Evolutionary conservation across 23 red algal genomes (phyloP).

Genomic region (Gracilaria caudata): DNA sequence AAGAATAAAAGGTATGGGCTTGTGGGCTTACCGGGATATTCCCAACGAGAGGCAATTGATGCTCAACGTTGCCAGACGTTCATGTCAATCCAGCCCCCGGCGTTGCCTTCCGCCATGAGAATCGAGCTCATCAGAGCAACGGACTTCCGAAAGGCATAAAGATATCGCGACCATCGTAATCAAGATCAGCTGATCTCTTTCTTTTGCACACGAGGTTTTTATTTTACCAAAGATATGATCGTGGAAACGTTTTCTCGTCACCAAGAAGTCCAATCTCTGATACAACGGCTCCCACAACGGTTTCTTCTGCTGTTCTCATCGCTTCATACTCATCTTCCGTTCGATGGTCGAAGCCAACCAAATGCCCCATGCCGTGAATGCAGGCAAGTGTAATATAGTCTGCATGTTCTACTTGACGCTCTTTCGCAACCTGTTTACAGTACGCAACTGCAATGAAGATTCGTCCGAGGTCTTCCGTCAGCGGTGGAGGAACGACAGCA

Average conservation of each 20-base stretch:
- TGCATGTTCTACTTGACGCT: conserved; percentile 12
- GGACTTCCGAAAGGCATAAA: not conserved
- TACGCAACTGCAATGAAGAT: conserved; percentile 37
- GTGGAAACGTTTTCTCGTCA: not conserved
- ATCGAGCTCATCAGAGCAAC: not conserved
- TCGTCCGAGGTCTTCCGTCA: conserved; percentile 25
- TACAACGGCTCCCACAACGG: conserved; percentile 6
- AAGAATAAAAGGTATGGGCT: too few relatives aligned
- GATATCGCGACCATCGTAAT: not conserved
- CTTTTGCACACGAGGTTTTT: not conserved
- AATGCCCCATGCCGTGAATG: conserved; percentile 55
- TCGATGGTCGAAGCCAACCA: conserved; percentile 44
- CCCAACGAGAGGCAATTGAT: too few relatives aligned
- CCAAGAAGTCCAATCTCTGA: not conserved
- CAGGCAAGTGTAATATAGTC: conserved; percentile 46
- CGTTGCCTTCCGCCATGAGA: not conserved
- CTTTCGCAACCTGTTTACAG: conserved; percentile 23
- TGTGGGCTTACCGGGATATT: too few relatives aligned
- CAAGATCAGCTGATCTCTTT: not conserved
- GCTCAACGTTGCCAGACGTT: too few relatives aligned
- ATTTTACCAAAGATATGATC: conserved; percentile 20
- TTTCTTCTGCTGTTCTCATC: conserved; percentile 46
- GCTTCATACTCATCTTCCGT: conserved; percentile 5
- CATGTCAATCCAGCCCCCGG: not conserved
- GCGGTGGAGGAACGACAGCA: not conserved